Conservation (phyloP, 306 rosid genomes). For the Gastrolobium bilobum region DNA sequence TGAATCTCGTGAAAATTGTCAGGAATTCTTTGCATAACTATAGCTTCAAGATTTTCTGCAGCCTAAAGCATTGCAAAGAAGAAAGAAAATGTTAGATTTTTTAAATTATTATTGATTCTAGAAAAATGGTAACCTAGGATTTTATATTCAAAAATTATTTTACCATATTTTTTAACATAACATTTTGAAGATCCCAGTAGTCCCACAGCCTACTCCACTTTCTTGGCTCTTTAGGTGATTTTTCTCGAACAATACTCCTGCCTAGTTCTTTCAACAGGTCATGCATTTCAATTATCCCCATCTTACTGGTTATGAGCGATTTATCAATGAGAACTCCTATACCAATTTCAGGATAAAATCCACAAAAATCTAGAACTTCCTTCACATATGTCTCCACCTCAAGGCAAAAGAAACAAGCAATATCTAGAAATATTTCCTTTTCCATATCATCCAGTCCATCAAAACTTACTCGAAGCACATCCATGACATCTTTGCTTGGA, state of each 20-base stretch:
- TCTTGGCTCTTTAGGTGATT: slow-evolving; percentile 41
- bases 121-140: neutral
- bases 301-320: neutral
- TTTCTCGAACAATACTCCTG: slow-evolving; percentile 32
- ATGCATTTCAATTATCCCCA: accelerated
- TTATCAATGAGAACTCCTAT: slow-evolving; percentile 38
- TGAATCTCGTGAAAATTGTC: neutral
- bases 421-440: slow-evolving; percentile 43
- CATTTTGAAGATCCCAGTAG: neutral
- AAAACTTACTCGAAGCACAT: slow-evolving; percentile 33
- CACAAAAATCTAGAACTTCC: neutral
- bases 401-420: neutral
- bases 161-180: slow-evolving; percentile 25
- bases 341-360: slow-evolving; percentile 20
- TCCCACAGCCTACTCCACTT: slow-evolving; percentile 43
- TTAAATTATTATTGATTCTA: neutral
- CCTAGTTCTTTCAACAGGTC: slow-evolving; percentile 39
- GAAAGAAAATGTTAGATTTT: neutral
- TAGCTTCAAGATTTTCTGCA: neutral
- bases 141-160: neutral
- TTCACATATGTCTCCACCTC: accelerated
- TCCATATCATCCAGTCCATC: slow-evolving; percentile 3
- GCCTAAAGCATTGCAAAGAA: neutral
- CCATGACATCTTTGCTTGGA: slow-evolving; percentile 11
- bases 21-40: neutral